These are phyloP conservation scores for Nidula niveotomentosa DNA, from an alignment of 1,284 basidiomycete species.

Conservation along the genomic window DNA sequence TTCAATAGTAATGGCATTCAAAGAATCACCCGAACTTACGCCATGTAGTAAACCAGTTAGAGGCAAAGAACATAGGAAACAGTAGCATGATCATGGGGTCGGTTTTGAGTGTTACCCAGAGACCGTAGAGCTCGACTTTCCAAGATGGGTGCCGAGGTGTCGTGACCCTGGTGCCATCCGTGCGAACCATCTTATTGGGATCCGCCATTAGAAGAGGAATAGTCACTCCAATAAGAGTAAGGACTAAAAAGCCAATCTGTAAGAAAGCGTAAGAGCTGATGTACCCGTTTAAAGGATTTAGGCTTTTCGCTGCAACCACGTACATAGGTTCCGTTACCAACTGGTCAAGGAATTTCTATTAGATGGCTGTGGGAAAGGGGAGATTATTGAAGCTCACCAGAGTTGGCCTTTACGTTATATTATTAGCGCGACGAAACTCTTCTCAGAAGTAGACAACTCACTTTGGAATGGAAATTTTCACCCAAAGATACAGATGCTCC, in stretches of 20 bases:
- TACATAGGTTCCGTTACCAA: conserved; percentile 62
- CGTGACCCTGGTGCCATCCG: conserved; percentile 69
- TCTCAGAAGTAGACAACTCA: conserved; percentile 12
- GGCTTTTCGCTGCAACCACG: conserved; percentile 13
- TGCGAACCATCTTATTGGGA: conserved; percentile 66
- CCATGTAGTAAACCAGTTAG: conserved; percentile 81
- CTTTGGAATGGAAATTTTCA: conserved; percentile 48
- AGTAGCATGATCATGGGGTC: conserved; percentile 60
- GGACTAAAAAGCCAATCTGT: conserved; percentile 72
- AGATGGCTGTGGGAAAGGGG: neutral
- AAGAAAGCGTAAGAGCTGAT: neutral
- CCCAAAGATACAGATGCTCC: conserved; percentile 68
- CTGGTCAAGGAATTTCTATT: conserved; percentile 24
- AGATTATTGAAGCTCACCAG: neutral
- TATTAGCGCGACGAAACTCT: neutral
- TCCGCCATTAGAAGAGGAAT: conserved; percentile 71
- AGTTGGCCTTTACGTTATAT: neutral
- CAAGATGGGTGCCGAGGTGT: conserved; percentile 66
- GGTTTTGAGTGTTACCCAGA: conserved; percentile 48
- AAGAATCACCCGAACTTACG: conserved; percentile 36
- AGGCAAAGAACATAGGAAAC: conserved; percentile 71
- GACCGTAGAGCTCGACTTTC: conserved; percentile 55
- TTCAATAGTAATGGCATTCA: neutral
- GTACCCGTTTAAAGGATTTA: neutral
- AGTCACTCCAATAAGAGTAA: conserved; percentile 63